phyloP scores from a whole-genome alignment of 2,329 filamentous ascomycete genomes.

The Sporothrix sp. region DNA sequence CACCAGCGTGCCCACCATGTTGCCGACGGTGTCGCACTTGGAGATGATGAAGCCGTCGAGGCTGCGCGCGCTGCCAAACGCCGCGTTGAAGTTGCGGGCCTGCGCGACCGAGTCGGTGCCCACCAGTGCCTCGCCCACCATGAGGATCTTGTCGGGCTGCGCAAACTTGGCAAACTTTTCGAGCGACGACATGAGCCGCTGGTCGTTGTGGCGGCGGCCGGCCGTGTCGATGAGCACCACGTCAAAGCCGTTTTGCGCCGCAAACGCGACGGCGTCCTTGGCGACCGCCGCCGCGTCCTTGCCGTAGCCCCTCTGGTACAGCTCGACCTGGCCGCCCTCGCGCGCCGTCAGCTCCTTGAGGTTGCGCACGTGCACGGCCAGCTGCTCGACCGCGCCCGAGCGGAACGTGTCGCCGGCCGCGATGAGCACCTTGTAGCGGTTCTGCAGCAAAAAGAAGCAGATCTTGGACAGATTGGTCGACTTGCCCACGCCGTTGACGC shows the following conservation, averaged over 20 bases:
- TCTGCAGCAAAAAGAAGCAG: constrained; percentile 94
- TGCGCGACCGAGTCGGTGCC: constrained; percentile 93
- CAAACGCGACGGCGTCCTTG: constrained; percentile 81
- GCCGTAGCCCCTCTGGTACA: constrained; percentile 96
- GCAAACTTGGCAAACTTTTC: constrained; percentile 98
- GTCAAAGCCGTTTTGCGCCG: constrained; percentile 66
- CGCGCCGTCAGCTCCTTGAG: constrained; percentile 78
- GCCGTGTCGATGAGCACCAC: constrained; percentile 97
- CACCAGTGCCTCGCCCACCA: constrained; percentile 84
- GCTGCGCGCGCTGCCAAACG: constrained; percentile 69
- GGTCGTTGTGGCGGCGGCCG: constrained; percentile 88
- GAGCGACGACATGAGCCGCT: constrained; percentile 87
- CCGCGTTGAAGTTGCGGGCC: constrained; percentile 89
- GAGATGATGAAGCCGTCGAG: constrained; percentile 97
- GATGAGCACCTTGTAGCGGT: constrained; percentile 90
- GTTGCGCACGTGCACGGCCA: constrained; percentile 90
- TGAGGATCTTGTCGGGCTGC: constrained; percentile 94
- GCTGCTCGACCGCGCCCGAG: constrained; percentile 91
- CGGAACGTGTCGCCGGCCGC: constrained; percentile 95
- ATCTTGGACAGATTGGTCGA: constrained; percentile 97
- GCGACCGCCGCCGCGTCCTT: constrained; percentile 95
- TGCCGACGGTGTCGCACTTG: constrained; percentile 98
- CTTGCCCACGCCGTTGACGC: constrained; percentile 96
- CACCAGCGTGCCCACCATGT: constrained; percentile 93
- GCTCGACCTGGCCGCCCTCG: constrained; percentile 71